phyloP scores from a whole-genome alignment of 1,284 basidiomycete species.

The Leccinum angustisporum region DNA sequence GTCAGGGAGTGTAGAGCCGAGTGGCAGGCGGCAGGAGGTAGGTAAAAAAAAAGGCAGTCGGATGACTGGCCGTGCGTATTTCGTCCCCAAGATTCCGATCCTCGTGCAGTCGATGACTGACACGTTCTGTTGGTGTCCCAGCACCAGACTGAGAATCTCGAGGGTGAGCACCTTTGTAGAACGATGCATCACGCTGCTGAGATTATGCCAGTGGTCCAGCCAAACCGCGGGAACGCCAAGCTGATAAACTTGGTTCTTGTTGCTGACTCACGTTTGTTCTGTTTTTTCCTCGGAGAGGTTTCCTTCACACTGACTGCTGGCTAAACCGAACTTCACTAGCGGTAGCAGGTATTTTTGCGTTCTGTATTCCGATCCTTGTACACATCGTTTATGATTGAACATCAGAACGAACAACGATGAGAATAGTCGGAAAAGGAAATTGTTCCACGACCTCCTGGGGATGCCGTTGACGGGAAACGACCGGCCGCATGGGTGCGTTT shows the following conservation, averaged over 20 bases:
- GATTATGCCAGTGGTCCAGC: conserved; percentile 5
- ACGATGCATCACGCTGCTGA: conserved; percentile 11
- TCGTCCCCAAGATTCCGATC: background rate
- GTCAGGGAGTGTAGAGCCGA: background rate
- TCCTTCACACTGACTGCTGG: background rate
- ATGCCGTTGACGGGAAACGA: conserved; percentile 14
- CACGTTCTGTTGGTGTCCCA: conserved; percentile 1
- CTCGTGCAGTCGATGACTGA: conserved; percentile 2
- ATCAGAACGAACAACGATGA: conserved; percentile 6
- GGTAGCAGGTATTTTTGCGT: conserved; percentile 17
- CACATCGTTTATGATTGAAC: background rate
- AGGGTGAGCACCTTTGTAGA: conserved; percentile 5
- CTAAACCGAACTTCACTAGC: conserved; percentile 17
- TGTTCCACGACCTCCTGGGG: conserved; percentile 17
- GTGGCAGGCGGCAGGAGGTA: conserved; percentile 3
- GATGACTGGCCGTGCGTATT: conserved; percentile 12
- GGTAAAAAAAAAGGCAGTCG: conserved; percentile 5
- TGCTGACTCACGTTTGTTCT: conserved; percentile 1
- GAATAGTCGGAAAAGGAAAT: conserved; percentile 2
- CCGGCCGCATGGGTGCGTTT: conserved; percentile 8
- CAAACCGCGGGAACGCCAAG: conserved; percentile 31
- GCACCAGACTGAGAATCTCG: conserved; percentile 12
- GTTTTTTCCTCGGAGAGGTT: conserved; percentile 10
- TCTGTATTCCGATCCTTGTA: background rate
- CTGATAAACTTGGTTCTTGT: conserved; percentile 7